These are phyloP conservation scores for Coemansia sp. DNA, from an alignment of 192 early-diverging fungal genomes.

Conservation along the genomic window DNA sequence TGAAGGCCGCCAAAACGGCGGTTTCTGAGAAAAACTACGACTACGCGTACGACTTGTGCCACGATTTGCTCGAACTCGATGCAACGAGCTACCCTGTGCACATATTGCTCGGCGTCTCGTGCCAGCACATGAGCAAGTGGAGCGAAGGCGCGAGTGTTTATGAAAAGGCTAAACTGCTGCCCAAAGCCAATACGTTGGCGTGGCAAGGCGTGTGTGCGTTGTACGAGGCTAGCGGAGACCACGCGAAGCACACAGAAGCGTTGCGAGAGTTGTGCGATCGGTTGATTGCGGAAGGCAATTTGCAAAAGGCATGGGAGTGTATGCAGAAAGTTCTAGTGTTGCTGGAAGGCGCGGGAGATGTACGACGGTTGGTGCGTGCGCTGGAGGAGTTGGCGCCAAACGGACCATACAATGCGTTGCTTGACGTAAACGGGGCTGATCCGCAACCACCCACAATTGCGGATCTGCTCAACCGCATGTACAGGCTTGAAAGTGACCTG, in stretches of 20 bases:
- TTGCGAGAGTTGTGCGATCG: conserved; percentile 27
- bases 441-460: conserved; percentile 13
- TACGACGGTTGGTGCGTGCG: conserved; percentile 36
- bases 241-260: conserved; percentile 26
- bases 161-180: conserved; percentile 58
- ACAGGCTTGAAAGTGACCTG: conserved; percentile 39
- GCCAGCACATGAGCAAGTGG: conserved; percentile 60
- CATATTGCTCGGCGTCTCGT: conserved; percentile 68
- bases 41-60: conserved; percentile 50
- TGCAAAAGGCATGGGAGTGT: conserved; percentile 46
- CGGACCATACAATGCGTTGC: conserved; percentile 13
- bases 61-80: conserved; percentile 52
- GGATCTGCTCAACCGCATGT: conserved; percentile 49
- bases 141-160: conserved; percentile 62
- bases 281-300: conserved; percentile 45
- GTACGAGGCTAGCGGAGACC: conserved; percentile 53
- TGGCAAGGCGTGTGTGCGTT: conserved; percentile 69
- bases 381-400: conserved; percentile 19
- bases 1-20: conserved; percentile 51
- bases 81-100: conserved; percentile 46
- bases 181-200: conserved; percentile 59
- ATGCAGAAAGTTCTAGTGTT: conserved; percentile 59
- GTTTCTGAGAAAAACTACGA: conserved; percentile 46
- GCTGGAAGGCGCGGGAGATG: conserved; percentile 45
- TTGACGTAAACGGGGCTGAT: conserved; percentile 10